Base-by-base conservation (phyloP, 768 basidiomycete genomes). In the Hygrophorus russula region DNA sequence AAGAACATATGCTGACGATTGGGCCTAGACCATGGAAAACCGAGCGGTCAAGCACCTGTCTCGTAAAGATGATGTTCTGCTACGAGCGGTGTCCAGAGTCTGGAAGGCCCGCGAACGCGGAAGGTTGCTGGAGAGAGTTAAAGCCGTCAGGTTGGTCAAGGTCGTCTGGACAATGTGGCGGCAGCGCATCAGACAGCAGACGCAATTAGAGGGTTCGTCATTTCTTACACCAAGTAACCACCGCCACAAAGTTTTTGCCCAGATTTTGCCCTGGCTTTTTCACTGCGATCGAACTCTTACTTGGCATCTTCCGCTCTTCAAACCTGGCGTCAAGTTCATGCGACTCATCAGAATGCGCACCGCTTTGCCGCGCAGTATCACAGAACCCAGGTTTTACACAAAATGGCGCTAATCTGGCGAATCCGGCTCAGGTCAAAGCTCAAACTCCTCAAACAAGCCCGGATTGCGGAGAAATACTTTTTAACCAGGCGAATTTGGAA, bases 31-130 rank as follows among this genome's bases (percentile, higher is more conserved):
- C 14, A 59, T 78, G 57, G 74, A 79, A 52, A 65, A 54, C 43
- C 74, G 73, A 20, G 82, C 76, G 9, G 58, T 64, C 45, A 82
- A 75, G 45, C 71, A 79, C 52, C 44, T 75, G 10, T 62, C 64
- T 36, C 67, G 77, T 35, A 78, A 76, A 53, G 75, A 84, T 44
- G 66, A 65, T 42, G 62, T 78, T 11, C 65, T 82, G 15, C 46
- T 83, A 24, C 70, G 71, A 36, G 81, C 77, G 20, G 62, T 80
- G 36, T 59, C 69, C 51, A 66, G 76, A 37, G 71, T 83, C 3
- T 82, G 82, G 82, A 80, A 72, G 51, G 78, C 82, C 15, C 73
- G 71, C 31, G 80, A 81, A 51, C 72, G 78, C 7, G 79, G 78
- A 24, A 64, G 59, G 39, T 64, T 78, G 20, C 64, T 85, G 9